Evolutionary conservation across 1,284 basidiomycete genomes (phyloP).

Genomic region (Albatrellus sp.): DNA sequence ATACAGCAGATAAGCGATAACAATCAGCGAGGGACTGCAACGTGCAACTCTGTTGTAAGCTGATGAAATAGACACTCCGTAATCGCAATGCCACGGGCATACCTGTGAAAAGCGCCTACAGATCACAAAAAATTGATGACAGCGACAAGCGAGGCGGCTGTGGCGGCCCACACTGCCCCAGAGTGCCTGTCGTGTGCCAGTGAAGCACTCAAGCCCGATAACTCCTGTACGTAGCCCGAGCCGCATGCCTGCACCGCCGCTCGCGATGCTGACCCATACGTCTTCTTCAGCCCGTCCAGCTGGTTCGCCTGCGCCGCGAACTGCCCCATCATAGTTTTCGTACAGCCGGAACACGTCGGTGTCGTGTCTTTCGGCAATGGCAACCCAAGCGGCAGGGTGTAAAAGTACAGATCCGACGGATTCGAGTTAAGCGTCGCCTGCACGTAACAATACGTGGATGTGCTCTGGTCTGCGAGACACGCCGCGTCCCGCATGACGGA

Average conservation of each 20-base stretch:
- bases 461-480: constrained; percentile 40
- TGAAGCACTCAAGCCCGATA: constrained; percentile 6
- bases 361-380: constrained; percentile 31
- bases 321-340: constrained; percentile 35
- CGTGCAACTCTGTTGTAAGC: no score
- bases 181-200: background rate
- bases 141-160: background rate
- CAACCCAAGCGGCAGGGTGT: constrained; percentile 46
- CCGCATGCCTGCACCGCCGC: constrained; percentile 24
- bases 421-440: constrained; percentile 40
- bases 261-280: constrained; percentile 24
- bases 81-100: no score
- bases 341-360: constrained; percentile 48
- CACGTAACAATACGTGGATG: constrained; percentile 59
- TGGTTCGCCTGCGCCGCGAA: constrained; percentile 22
- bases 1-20: no score
- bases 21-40: no score
- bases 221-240: constrained; percentile 17
- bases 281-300: constrained; percentile 23
- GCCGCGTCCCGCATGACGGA: constrained; percentile 40
- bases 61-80: no score
- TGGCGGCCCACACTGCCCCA: background rate
- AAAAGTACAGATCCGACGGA: constrained; percentile 55
- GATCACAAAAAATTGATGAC: no score
- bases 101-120: no score